Evolutionary conservation across 2,329 filamentous ascomycete genomes (phyloP).

Genomic region (Penicillium corylophilum): DNA sequence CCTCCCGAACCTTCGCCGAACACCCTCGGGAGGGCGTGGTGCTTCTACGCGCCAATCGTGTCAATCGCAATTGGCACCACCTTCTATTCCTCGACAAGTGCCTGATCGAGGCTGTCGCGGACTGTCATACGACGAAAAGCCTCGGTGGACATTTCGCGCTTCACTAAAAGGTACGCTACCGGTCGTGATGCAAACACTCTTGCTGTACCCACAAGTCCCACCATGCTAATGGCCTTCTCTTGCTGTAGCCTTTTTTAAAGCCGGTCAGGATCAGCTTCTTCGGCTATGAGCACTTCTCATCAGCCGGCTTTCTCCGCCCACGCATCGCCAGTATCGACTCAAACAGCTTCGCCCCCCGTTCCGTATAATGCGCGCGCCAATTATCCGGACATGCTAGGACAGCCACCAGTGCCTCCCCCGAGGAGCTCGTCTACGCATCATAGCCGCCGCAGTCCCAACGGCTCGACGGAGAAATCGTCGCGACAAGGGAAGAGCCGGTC

Average conservation of each 20-base stretch:
- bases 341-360: conserved; percentile 27
- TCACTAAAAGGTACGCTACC: conserved; percentile 57
- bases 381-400: conserved; percentile 53
- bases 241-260: conserved; percentile 32
- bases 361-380: conserved; percentile 33
- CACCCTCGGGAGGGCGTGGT: conserved; percentile 26
- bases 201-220: conserved; percentile 52
- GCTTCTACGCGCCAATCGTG: conserved; percentile 20
- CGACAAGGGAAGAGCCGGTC: conserved; percentile 40
- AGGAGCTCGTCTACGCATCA: conserved; percentile 75
- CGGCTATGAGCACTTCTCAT: conserved; percentile 48
- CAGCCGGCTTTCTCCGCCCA: conserved; percentile 44
- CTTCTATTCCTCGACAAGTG: conserved; percentile 15
- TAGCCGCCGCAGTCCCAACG: conserved; percentile 41
- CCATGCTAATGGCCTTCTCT: conserved; percentile 21
- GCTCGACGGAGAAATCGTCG: conserved; percentile 42
- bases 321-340: conserved; percentile 42
- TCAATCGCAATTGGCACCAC: conserved; percentile 26
- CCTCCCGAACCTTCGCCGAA: conserved; percentile 16
- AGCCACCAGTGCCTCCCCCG: conserved; percentile 71
- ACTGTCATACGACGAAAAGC: conserved; percentile 23
- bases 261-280: conserved; percentile 34
- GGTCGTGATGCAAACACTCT: conserved; percentile 61
- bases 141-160: conserved; percentile 21
- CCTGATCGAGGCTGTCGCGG: conserved; percentile 25